Evolutionary conservation across 352 stramenopile genomes (phyloP), one percentile per base, ranked within the genome.

Genomic region (Phytophthora sp.): DNA sequence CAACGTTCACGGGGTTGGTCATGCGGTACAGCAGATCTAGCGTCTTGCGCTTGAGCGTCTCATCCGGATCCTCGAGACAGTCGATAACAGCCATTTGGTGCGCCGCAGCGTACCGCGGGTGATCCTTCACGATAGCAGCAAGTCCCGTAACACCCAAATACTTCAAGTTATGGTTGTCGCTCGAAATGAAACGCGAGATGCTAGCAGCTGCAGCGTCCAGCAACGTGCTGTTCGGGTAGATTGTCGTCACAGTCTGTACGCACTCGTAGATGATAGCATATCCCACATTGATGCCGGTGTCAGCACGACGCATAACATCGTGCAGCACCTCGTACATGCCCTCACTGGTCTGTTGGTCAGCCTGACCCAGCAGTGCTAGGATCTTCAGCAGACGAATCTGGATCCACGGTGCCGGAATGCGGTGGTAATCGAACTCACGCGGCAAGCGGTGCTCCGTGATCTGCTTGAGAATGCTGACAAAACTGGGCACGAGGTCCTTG

Each of bases 221-320:
- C 53, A 99, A 75, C 46, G 94, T 97, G 38, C 89, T 88, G 79
- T 99, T 99, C 45, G 98, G 98, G 88, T 99, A 99, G 76, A 99
- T 99, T 8, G 88, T 98, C 27, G 97, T 99, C 66, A 99, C 97
- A 15, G 96, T 99, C 58, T 96, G 89, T 50, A 99, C 94, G 73
- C 97, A 99, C 75, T 99, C 98, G 84, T 99, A 99, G 41, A 99
- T 98, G 72, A 99, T 99, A 15, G 98, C 98, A 82, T 99, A 99
- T 31, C 97, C 98, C 4, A 99, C 97, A 85, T 99, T 99, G 72
- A 99, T 99, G 9, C 98, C 97, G 11, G 97, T 98, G 80, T 99
- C 98, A 11, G 98, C 97, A 67, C 98, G 94, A 54, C 97, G 94
- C 92, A 99, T 98, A 41, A 98, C 97, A 60, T 99, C 97, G 47